Base-by-base conservation (phyloP, 2,329 filamentous ascomycete species). In the Orbilia quercus region DNA sequence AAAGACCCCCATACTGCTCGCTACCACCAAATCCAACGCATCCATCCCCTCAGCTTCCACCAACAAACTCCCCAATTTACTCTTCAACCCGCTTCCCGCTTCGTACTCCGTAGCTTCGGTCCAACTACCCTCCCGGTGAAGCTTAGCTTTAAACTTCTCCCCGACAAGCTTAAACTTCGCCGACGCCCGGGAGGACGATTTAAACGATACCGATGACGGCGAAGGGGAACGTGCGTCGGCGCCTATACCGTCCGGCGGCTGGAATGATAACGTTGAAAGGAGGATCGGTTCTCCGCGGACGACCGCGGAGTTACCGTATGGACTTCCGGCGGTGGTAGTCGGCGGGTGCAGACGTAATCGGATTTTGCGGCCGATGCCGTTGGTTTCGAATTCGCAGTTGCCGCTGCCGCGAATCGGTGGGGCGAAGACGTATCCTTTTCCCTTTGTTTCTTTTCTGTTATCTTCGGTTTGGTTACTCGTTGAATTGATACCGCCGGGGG, bases 31-130 rank as follows among this genome's bases (percentile, higher is more conserved):
- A 83, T 99, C 95, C 78, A 98, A 81, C 94, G 99, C 98, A 83
- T 96, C 96, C 76, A 96, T 82, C 0, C 95, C 95, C 78, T 96
- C 93, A 64, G 94, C 88, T 77, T 92, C 87, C 38, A 99, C 85
- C 57, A 98, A 92, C 57, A 99, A 82, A 81, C 98, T 99, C 0
- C 94, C 95, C 77, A 99, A 83, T 82, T 99, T 99, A 2, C 92
- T 93, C 78, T 91, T 87, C 80, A 65, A 58, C 50, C 70, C 70
- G 50, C 62, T 64, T 6, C 70, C 70, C 1, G 57, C 63, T 22
- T 67, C 70, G 7, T 47, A n/a, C 34, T 74, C 70, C 20, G 45
- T 45, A 11, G 63, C 55, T 44, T 74, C 70, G n/a, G 70, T 74
- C 55, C 57, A 69, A 23, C 63, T 74, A 31, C 48, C 47, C 50